Evolutionary conservation across 371 early-diverging fungal genomes (phyloP), one percentile per base, ranked within the genome.

Genomic region (Lichtheimia ornata): DNA sequence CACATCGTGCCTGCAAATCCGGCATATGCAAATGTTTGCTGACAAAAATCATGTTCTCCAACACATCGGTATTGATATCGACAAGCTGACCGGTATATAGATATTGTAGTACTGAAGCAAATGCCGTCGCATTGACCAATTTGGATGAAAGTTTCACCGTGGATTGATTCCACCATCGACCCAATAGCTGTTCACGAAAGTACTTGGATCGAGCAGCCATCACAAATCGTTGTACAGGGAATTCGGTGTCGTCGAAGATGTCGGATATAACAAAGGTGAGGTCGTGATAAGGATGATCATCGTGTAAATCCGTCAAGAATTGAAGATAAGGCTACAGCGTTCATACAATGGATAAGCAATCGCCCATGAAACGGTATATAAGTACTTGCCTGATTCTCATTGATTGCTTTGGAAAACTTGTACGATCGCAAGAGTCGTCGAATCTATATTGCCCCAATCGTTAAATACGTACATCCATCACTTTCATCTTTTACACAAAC

Each of bases 381-480:
- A 1, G 20, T n/a, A 6, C 27, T 20, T 54, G 52, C 62, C 50
- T 75, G 75, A 20, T 65, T 71, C 44, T 72, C 66, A 50, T 78
- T 73, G 14, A 67, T 65, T 22, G 75, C 78, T 61, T 74, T 78
- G 15, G 67, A 71, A 22, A 71, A 60, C 43, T 78, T 78, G 56
- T 78, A 78, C 6, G 68, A 71, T 3, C 71, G 54, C 12, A 78
- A 54, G 6, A 78, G 61, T 3, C 59, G 45, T 43, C 73, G 64
- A 14, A 78, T 75, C 28, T 78, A 56, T 58, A 40, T 51, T 13
- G 18, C 13, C 24, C 24, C 15, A 45, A 45, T 40, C 49, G 7
- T 18, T 18, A 15, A 30, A 40, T 49, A 43, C 22, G 20, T 14
- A 41, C 5, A 20, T 42, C 6, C 41, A 4, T 2, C 41, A 4